Percentiles rank a stretch among this genome's conserved stretches.
These are phyloP conservation scores for Tetrapisispora namnaoensis DNA, from an alignment of 805 yeast genomes.

Conservation along the genomic window DNA sequence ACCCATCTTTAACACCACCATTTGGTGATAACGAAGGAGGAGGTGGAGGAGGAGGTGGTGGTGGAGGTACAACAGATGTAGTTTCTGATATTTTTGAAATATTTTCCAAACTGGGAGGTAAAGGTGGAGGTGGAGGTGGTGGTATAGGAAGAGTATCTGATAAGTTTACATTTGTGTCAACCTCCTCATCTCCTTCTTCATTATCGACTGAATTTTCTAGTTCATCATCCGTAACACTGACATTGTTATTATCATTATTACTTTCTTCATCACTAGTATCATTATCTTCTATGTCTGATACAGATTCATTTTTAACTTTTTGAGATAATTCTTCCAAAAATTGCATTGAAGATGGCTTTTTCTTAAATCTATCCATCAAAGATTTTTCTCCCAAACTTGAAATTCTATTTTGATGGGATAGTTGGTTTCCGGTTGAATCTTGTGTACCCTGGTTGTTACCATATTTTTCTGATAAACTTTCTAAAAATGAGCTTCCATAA, in stretches of 20 bases:
- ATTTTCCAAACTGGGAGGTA: conserved; percentile 10
- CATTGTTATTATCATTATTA: not conserved
- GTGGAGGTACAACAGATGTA: conserved; percentile 16
- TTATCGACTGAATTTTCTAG: not conserved
- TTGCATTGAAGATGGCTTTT: conserved; percentile 15
- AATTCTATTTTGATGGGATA: conserved; percentile 2
- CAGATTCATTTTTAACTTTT: conserved; percentile 8
- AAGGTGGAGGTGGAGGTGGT: conserved; percentile 14
- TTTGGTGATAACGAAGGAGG: conserved; percentile 31
- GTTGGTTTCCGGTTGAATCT: not conserved
- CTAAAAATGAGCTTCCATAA: conserved; percentile 23
- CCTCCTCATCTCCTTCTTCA: not conserved
- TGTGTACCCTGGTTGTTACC: conserved; percentile 19
- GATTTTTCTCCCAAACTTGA: conserved; percentile 11
- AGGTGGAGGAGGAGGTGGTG: conserved; percentile 28
- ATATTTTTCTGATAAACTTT: conserved; percentile 26
- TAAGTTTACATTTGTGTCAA: not conserved
- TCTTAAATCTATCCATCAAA: conserved; percentile 26
- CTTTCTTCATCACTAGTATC: conserved; percentile 2
- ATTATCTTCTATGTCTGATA: not conserved
- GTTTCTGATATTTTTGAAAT: conserved; percentile 12
- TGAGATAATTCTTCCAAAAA: conserved; percentile 20
- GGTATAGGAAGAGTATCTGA: conserved; percentile 11
- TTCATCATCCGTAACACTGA: not conserved
- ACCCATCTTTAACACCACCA: conserved; percentile 23